Evolutionary conservation across 495 filamentous ascomycete species (phyloP), one percentile per base, ranked within the genome.

Genomic region (Friedmanniomyces endolithicus): DNA sequence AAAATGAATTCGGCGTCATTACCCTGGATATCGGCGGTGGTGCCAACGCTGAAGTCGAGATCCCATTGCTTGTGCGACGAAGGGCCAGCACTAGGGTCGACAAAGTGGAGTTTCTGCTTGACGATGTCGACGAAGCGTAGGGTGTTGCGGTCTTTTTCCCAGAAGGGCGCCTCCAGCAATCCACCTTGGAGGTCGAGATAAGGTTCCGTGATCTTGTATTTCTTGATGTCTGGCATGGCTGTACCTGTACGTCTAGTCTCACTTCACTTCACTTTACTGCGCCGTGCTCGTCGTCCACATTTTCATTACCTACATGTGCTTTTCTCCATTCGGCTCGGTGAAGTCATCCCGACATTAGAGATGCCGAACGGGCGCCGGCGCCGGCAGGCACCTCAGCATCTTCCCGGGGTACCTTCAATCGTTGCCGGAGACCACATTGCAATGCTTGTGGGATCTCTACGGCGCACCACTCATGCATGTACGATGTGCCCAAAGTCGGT

Each of bases 121-220:
- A 82, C 86, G 69, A 95, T 92, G 71, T 97, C 90, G 56, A 95
- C 81, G 68, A 92, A 95, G 58, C 90, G 86, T 37, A 95, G 78
- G 56, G 78, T 79, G 60, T 88, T 77, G 39, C 75, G 81, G 22
- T 69, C 68, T 25, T 74, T 65, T 63, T 92, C 86, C 69, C 84
- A 86, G 72, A 78, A 88, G 14, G 90, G 90, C 1, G 81, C 90
- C 71, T 95, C 89, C 53, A 88, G 85, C 25, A 95, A 75, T 14
- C 72, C 74, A 66, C 86, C 89, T 50, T 83, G 73, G 51, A 84
- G 72, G 56, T 85, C 71, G 44, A 95, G 69, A 70, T 84, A 94
- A 23, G 90, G 87, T 80, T 88, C 67, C 0, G 53, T 67, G 58
- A 69, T 62, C 52, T 63, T 61, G 50, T 65, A 65, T 37, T 65